Percentiles rank a stretch among this genome's conserved stretches.
These are phyloP conservation scores for Ophioceras dolichostomum DNA, from an alignment of 2,329 filamentous ascomycete species.

Conservation along the genomic window DNA sequence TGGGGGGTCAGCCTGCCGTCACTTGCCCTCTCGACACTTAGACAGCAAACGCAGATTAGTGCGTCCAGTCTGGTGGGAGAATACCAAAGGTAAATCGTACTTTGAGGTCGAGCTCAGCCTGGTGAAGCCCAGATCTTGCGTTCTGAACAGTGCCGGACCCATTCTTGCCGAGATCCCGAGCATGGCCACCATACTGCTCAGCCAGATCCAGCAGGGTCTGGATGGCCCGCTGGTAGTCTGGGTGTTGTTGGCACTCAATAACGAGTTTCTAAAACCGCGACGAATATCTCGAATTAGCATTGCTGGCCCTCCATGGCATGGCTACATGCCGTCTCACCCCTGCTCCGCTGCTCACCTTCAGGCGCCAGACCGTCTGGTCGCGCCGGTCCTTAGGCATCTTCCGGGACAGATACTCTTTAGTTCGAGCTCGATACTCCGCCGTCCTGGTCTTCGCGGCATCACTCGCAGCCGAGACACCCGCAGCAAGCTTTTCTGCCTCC, in stretches of 20 bases:
- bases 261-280: slow-evolving; percentile 67
- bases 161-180: slow-evolving; percentile 51
- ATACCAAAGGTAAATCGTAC: too few species aligned
- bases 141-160: slow-evolving; percentile 59
- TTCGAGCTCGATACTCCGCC: slow-evolving; percentile 23
- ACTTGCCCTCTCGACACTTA: too few species aligned
- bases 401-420: slow-evolving; percentile 64
- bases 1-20: too few species aligned
- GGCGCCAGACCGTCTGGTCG: slow-evolving; percentile 79
- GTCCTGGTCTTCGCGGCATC: slow-evolving; percentile 27
- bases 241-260: slow-evolving; percentile 88
- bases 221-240: slow-evolving; percentile 88
- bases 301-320: background rate
- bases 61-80: background rate
- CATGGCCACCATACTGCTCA: slow-evolving; percentile 72
- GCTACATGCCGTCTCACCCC: background rate
- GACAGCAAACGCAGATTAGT: slow-evolving; percentile 23
- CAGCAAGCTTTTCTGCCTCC: slow-evolving; percentile 24
- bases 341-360: slow-evolving; percentile 49
- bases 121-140: slow-evolving; percentile 50
- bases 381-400: slow-evolving; percentile 91
- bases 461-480: slow-evolving; percentile 49
- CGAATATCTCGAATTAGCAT: slow-evolving; percentile 8
- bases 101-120: slow-evolving; percentile 71
- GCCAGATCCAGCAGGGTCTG: slow-evolving; percentile 74